Evolutionary conservation across 176 grass and related monocot genomes (phyloP).

Genomic region (Miscanthus lutarioriparius): DNA sequence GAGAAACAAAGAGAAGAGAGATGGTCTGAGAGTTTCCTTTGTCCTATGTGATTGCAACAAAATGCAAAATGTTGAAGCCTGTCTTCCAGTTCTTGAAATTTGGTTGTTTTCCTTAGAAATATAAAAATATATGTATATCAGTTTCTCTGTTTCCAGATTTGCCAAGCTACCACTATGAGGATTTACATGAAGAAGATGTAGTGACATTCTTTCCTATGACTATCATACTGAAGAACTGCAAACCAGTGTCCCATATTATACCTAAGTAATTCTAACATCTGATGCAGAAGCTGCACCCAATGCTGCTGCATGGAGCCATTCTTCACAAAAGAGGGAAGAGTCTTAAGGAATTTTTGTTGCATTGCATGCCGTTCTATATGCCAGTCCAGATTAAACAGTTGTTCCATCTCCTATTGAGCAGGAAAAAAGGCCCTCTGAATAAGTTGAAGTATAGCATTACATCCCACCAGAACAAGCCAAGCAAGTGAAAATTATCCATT

Average conservation of each 20-base stretch:
- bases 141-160: not conserved
- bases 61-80: not conserved
- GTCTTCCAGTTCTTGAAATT: not conserved
- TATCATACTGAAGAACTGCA: not conserved
- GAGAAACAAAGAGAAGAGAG: not conserved
- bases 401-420: not conserved
- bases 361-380: not conserved
- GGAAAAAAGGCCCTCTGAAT: not conserved
- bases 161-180: not conserved
- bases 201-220: not conserved
- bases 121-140: not conserved
- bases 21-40: not conserved
- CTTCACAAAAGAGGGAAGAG: not conserved
- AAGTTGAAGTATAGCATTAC: not conserved
- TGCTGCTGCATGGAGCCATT: not conserved
- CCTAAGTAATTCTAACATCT: not conserved
- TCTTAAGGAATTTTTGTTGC: not conserved
- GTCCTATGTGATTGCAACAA: not conserved
- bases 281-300: not conserved
- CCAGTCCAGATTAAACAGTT: not conserved
- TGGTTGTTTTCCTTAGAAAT: not conserved
- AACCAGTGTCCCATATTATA: not conserved
- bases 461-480: not conserved
- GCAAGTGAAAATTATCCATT: not conserved
- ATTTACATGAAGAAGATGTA: not conserved